A percentile compares a stretch with the other conserved stretches of the same genome.
phyloP scores from a whole-genome alignment of 78 protist species.

The Dictyostelium citrinum region DNA sequence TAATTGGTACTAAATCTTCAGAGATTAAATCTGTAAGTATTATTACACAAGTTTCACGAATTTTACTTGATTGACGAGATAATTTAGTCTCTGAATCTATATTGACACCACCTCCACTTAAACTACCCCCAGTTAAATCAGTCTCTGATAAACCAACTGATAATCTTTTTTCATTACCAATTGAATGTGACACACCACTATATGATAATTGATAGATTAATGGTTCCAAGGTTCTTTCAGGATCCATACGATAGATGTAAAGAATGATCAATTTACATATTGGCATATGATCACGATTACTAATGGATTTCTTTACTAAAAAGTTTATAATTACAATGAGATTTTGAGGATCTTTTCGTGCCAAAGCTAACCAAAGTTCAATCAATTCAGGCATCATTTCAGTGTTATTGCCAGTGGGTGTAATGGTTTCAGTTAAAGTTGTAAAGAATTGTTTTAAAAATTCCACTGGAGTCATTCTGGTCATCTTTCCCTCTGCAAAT shows the following conservation, averaged over 20 bases:
- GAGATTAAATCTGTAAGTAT: slow-evolving; percentile 29
- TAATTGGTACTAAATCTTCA: slow-evolving; percentile 54
- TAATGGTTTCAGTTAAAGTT: background rate
- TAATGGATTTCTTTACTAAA: slow-evolving; percentile 45
- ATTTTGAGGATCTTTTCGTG: slow-evolving; percentile 22
- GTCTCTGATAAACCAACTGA: background rate
- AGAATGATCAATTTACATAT: slow-evolving; percentile 38
- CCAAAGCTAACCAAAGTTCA: slow-evolving; percentile 66
- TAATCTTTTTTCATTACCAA: background rate
- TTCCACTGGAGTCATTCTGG: slow-evolving; percentile 8
- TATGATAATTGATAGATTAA: slow-evolving; percentile 36
- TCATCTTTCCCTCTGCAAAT: slow-evolving; percentile 6
- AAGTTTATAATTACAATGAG: slow-evolving; percentile 46
- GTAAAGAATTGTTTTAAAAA: slow-evolving; percentile 28
- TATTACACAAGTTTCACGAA: slow-evolving; percentile 36
- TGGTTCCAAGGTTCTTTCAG: slow-evolving; percentile 42
- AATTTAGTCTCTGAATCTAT: background rate
- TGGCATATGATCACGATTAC: slow-evolving; percentile 25
- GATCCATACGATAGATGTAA: slow-evolving; percentile 43
- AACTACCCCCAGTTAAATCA: background rate
- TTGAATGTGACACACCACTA: slow-evolving; percentile 12
- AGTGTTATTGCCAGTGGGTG: slow-evolving; percentile 17
- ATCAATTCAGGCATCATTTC: slow-evolving; percentile 45
- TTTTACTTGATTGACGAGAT: slow-evolving; percentile 11
- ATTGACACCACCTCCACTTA: background rate